Conservation (phyloP, 305 asterid species). For the Fraxinus floribunda region DNA sequence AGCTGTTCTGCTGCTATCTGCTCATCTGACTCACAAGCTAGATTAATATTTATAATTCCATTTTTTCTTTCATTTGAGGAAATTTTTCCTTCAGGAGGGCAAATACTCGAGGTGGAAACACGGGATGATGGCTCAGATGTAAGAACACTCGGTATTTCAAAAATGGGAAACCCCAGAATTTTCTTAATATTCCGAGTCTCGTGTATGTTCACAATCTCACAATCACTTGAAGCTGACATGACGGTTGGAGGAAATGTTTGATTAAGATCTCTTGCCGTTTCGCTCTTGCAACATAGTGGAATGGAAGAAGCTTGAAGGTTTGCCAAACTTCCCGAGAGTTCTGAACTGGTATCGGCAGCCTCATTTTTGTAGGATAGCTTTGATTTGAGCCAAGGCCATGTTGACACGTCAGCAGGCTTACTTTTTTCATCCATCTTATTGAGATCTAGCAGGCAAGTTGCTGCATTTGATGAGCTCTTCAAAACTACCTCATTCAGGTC, state of each 20-base stretch:
- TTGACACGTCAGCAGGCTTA: slow-evolving; percentile 37
- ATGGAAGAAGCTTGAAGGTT: slow-evolving; percentile 31
- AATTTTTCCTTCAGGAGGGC: slow-evolving; percentile 29
- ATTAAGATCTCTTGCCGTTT: slow-evolving; percentile 48
- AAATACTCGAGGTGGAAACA: slow-evolving; percentile 34
- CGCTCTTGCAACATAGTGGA: slow-evolving; percentile 24
- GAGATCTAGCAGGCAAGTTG: slow-evolving; percentile 37
- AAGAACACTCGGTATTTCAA: slow-evolving; percentile 30
- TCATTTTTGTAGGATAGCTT: slow-evolving; percentile 39
- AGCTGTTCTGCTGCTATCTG: slow-evolving; percentile 35
- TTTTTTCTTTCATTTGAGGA: slow-evolving; percentile 36
- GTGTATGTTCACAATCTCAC: slow-evolving; percentile 25
- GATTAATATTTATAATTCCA: slow-evolving; percentile 62
- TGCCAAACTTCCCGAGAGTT: slow-evolving; percentile 21
- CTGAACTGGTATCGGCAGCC: slow-evolving; percentile 24
- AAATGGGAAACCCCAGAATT: slow-evolving; percentile 74
- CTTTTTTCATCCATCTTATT: slow-evolving; percentile 32
- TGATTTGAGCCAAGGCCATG: slow-evolving; percentile 72
- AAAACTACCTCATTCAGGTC: slow-evolving; percentile 58
- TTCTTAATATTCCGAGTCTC: slow-evolving; percentile 43
- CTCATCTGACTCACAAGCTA: slow-evolving; percentile 64
- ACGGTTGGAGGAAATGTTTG: slow-evolving; percentile 28
- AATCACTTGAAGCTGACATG: slow-evolving; percentile 29
- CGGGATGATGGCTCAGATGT: slow-evolving; percentile 34
- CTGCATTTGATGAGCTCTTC: slow-evolving; percentile 35